These are phyloP conservation scores for Schrenkiella parvula DNA, from an alignment of 345 rosid genomes.

Conservation along the genomic window DNA sequence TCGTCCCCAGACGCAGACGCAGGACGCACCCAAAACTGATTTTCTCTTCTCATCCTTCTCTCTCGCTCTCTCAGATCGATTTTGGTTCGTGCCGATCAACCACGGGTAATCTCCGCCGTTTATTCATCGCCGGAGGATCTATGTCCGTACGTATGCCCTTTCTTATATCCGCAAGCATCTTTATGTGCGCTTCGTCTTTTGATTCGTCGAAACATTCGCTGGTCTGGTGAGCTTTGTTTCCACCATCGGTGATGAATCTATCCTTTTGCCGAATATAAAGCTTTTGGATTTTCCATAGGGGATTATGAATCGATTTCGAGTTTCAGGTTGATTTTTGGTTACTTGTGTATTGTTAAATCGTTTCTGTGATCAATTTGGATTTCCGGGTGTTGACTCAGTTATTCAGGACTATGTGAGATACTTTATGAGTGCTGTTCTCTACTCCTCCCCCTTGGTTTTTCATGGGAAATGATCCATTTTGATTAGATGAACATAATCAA, in stretches of 20 bases:
- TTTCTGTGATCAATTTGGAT: not conserved
- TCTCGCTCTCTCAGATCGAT: slow-evolving; percentile 29
- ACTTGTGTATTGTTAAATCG: not conserved
- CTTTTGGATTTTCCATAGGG: not conserved
- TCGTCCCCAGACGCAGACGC: slow-evolving; percentile 27
- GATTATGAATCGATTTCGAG: not conserved
- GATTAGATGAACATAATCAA: not conserved
- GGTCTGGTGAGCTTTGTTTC: slow-evolving; percentile 15
- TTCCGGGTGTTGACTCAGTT: not conserved
- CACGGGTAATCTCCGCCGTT: slow-evolving; percentile 15
- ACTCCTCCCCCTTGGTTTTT: not conserved
- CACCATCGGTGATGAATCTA: not conserved
- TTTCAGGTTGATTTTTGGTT: not conserved
- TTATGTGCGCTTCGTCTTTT: not conserved
- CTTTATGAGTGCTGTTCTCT: not conserved
- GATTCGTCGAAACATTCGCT: slow-evolving; percentile 1
- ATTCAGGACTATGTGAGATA: not conserved
- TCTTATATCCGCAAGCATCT: not conserved
- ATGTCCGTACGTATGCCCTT: not conserved
- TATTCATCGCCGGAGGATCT: slow-evolving; percentile 11
- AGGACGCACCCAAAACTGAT: slow-evolving; percentile 18
- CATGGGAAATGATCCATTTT: not conserved
- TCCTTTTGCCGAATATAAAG: not conserved
- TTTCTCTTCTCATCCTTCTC: not conserved
- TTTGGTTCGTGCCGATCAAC: slow-evolving; percentile 17